Base-by-base conservation (phyloP, 2,329 filamentous ascomycete species). In the Sarocladium strictum region DNA sequence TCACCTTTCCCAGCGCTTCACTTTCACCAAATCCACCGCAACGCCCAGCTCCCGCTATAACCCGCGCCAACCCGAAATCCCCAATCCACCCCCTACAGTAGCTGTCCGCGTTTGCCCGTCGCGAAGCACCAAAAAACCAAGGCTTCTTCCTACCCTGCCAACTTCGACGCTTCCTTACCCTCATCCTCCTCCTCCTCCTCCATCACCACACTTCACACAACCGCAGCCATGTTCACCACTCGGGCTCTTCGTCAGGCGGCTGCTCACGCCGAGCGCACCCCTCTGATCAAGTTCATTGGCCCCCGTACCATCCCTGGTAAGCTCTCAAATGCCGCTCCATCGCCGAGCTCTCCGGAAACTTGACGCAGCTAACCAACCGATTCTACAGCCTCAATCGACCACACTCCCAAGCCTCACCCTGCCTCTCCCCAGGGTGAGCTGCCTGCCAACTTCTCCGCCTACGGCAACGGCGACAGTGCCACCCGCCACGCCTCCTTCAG, bases 351-450 rank as follows among this genome's bases (percentile, higher is more conserved):
- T n/a, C n/a, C n/a, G n/a, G n/a, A n/a, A 21, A 9, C 24, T 26
- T 35, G 19, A n/a, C 21, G 27, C 29, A 54, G 35, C 55, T 58
- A 26, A 59, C 53, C 14, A 49, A 68, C 55, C 55, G 38, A 29
- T 56, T 59, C 26, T 50, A 17, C 71, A 90, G 87, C 85, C 63
- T 72, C 76, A 56, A 65, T 90, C 65, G 87, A 91, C 76, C 87
- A 90, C 77, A 77, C 84, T 45, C 86, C 87, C 58, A 79, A 84
- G 61, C 80, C 83, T 62, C 88, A 91, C 76, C 88, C 88, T 37
- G 86, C 85, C 57, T 85, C 86, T 26, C 86, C 87, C 43, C 78
- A 77, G 33, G 74, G 82, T 64, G 72, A 76, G 32, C 84, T 91
- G 23, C 88, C 87, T 40, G 63, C 73, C 55, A 69, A 68, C 64